A percentile compares a stretch with the other conserved stretches of the same genome.
Evolutionary conservation across 257 asterid genomes (phyloP).

Genomic region (Haberlea rhodopensis): DNA sequence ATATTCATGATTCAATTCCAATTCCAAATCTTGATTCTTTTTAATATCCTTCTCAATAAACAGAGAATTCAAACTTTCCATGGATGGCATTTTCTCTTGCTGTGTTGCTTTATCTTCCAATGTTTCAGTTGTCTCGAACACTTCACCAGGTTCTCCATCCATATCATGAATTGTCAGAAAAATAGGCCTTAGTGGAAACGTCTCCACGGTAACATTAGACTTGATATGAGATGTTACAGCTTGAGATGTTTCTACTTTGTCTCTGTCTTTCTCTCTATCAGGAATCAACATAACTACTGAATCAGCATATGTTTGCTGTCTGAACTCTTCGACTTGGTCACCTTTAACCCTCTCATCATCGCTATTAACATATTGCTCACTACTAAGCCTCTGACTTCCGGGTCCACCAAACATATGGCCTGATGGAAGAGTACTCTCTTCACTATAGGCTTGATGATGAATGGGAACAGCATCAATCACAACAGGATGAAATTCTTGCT

Average conservation of each 20-base stretch:
- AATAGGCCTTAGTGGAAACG: conserved; percentile 63
- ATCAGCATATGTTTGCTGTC: conserved; percentile 22
- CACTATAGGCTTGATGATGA: conserved; percentile 23
- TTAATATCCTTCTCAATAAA: conserved; percentile 24
- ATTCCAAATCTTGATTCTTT: conserved; percentile 25
- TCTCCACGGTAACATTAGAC: conserved; percentile 56
- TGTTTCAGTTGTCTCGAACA: conserved; percentile 26
- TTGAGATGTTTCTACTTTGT: conserved; percentile 29
- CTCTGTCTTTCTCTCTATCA: conserved; percentile 23
- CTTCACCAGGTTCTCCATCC: conserved; percentile 37
- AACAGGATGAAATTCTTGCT: conserved; percentile 17
- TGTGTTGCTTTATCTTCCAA: conserved; percentile 27
- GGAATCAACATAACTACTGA: conserved; percentile 22
- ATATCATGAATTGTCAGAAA: conserved; percentile 29
- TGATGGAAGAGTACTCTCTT: conserved; percentile 19
- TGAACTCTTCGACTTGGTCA: conserved; percentile 26
- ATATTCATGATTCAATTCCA: conserved; percentile 21
- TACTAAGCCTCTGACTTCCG: conserved; percentile 20
- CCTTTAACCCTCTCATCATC: conserved; percentile 9
- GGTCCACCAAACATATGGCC: conserved; percentile 20
- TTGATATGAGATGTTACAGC: conserved; percentile 18
- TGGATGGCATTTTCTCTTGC: conserved; percentile 24
- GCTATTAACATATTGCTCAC: conserved; percentile 23
- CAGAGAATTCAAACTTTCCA: conserved; percentile 24
- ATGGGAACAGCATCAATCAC: conserved; percentile 15